Evolutionary conservation across 345 rosid species (phyloP).

Genomic region (Syzygium aqueum): DNA sequence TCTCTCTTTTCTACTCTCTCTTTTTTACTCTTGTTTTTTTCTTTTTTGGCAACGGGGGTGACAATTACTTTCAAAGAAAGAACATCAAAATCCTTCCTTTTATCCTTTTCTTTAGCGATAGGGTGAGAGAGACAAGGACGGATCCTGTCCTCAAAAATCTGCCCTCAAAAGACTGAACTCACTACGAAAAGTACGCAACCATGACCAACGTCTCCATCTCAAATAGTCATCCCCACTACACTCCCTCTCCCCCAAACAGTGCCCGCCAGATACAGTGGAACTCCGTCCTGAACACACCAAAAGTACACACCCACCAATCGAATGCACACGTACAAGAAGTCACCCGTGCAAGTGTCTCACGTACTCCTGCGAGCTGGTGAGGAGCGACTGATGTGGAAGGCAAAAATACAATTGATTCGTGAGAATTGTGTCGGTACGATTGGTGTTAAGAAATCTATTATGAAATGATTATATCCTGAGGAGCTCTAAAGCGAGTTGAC

Average conservation of each 20-base stretch:
- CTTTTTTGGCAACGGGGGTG: no score
- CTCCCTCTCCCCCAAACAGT: neutral
- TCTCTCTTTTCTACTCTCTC: no score
- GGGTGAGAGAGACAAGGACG: neutral
- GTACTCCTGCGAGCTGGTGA: no score
- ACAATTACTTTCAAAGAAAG: no score
- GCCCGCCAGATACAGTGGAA: neutral
- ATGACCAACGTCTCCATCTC: neutral
- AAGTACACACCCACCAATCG: neutral
- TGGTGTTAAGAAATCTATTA: no score
- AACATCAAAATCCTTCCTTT: neutral
- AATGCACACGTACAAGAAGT: neutral
- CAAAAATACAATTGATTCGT: no score
- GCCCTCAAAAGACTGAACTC: neutral
- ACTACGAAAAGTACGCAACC: neutral
- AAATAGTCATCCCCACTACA: neutral
- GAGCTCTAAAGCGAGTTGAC: no score
- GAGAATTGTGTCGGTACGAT: no score
- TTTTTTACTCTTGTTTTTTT: no score
- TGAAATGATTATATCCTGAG: no score
- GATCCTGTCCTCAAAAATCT: neutral
- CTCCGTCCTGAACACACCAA: no score
- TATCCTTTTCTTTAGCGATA: neutral
- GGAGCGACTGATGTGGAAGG: no score
- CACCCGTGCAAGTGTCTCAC: neutral